phyloP scores from a whole-genome alignment of 75 land plant species.

The Cryptomeria japonica region DNA sequence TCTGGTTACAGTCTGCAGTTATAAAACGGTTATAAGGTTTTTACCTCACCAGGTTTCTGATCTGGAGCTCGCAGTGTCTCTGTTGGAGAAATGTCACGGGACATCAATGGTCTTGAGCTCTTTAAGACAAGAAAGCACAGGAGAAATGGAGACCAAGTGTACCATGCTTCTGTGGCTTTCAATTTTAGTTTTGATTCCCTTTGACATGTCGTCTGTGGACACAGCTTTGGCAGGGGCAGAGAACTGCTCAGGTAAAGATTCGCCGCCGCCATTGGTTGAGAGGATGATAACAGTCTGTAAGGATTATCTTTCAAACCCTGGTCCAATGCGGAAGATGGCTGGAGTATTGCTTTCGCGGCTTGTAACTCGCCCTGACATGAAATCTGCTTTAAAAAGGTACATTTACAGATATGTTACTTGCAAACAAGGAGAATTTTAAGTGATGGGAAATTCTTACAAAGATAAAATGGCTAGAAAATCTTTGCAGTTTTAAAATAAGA shows the following conservation, averaged over 20 bases:
- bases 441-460: not conserved
- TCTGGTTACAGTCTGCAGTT: constrained; percentile 89
- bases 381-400: constrained; percentile 69
- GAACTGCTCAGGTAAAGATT: constrained; percentile 17
- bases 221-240: constrained; percentile 49
- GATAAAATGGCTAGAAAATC: not conserved
- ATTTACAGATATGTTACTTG: not conserved
- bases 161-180: constrained; percentile 90
- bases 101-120: constrained; percentile 44
- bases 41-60: constrained; percentile 98
- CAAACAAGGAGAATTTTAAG: not conserved
- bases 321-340: constrained; percentile 92
- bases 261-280: constrained; percentile 68
- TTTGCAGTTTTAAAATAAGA: not conserved
- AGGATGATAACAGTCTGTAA: constrained; percentile 72
- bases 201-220: constrained; percentile 94
- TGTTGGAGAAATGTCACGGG: constrained; percentile 75
- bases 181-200: constrained; percentile 92
- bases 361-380: constrained; percentile 95
- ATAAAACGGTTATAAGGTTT: constrained; percentile 86
- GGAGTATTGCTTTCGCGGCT: constrained; percentile 86
- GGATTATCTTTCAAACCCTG: constrained; percentile 83
- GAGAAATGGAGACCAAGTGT: constrained; percentile 97
- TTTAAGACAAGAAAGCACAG: constrained; percentile 86
- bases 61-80: constrained; percentile 83